Base-by-base conservation (phyloP, 139 green algal species). In the Chlamydomonas sp. region DNA sequence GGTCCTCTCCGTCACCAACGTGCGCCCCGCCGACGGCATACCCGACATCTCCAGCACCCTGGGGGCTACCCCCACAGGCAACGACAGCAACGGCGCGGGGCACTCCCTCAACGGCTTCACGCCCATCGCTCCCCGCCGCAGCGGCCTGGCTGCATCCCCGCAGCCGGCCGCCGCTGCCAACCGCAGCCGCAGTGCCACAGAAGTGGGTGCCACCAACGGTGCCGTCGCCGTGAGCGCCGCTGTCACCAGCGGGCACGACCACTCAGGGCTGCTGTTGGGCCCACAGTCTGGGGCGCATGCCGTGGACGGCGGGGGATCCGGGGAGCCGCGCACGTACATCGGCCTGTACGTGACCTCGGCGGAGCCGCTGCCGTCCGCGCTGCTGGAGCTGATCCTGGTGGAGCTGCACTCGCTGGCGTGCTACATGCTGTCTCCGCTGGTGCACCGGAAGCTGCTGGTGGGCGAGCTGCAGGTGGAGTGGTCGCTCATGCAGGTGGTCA, bases 401-500 rank as follows among this genome's bases (percentile, higher is more conserved):
- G 80, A 86, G 69, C 4, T 78, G 3, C 80, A 86, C 68, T 69
- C 68, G 68, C 80, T 86, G 59, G 80, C 80, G 58, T 86, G 80
- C 64, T 69, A 86, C 68, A 69, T 86, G 80, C 80, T 86, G 80
- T 86, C 80, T 59, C 80, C 80, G 67, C 16, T 86, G 16, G 80
- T 86, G 18, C 80, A 86, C 60, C 82, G 82, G 12, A 86, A 86
- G 82, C 59, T 86, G 71, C 20, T 86, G 82, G 82, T 63, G 9
- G 82, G 82, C 66, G 82, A 86, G 61, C 82, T 86, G 69, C n/a
- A 71, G 62, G 69, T 86, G n/a, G 82, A 86, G 69, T 86, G 82
- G 82, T 72, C 71, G 60, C 71, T 86, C 1, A 86, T 86, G 82
- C 82, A 86, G 82, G 79, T 79, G 71, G 82, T 86, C 8, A 86